These are phyloP conservation scores for Lignosus rhinocerotis DNA, from an alignment of 1,284 basidiomycete genomes.

Conservation along the genomic window DNA sequence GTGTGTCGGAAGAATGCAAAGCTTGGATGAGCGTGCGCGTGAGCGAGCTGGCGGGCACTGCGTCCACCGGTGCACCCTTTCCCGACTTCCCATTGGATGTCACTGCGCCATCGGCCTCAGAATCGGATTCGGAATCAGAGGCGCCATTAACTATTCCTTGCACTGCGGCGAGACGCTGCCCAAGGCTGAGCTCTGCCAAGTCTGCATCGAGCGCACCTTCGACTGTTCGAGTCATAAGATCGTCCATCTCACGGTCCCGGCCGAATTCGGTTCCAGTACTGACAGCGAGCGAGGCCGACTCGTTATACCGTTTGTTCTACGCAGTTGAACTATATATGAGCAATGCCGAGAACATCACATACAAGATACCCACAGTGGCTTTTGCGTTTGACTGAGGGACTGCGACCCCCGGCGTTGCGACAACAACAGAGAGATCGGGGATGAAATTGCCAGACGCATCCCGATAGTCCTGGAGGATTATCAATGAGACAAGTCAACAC, in stretches of 20 bases:
- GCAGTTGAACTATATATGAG: slow-evolving; percentile 33
- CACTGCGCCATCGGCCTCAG: slow-evolving; percentile 38
- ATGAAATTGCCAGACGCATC: slow-evolving; percentile 59
- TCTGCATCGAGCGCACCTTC: slow-evolving; percentile 80
- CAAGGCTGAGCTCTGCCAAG: slow-evolving; percentile 86
- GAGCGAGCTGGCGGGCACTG: slow-evolving; percentile 82
- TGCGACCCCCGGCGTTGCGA: slow-evolving; percentile 41
- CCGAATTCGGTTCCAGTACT: slow-evolving; percentile 64
- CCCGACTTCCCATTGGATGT: slow-evolving; percentile 33
- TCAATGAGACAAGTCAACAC: not conserved
- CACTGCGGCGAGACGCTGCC: slow-evolving; percentile 80
- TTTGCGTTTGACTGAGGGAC: slow-evolving; percentile 12
- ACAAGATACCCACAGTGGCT: slow-evolving; percentile 2
- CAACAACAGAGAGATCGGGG: slow-evolving; percentile 50
- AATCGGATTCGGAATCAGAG: slow-evolving; percentile 46
- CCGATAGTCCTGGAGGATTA: slow-evolving; percentile 48
- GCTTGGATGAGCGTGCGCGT: slow-evolving; percentile 96
- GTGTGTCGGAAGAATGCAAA: slow-evolving; percentile 91
- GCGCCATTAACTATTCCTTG: slow-evolving; percentile 46
- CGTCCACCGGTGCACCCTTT: slow-evolving; percentile 14
- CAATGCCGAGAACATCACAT: not conserved
- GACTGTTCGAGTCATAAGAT: slow-evolving; percentile 46
- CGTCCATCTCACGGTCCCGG: slow-evolving; percentile 59
- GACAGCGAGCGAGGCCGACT: slow-evolving; percentile 59
- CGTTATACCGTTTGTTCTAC: slow-evolving; percentile 63